Percentiles rank a stretch among this genome's conserved stretches.
Evolutionary conservation across 306 rosid species (phyloP).

Genomic region (Lupinus albus): DNA sequence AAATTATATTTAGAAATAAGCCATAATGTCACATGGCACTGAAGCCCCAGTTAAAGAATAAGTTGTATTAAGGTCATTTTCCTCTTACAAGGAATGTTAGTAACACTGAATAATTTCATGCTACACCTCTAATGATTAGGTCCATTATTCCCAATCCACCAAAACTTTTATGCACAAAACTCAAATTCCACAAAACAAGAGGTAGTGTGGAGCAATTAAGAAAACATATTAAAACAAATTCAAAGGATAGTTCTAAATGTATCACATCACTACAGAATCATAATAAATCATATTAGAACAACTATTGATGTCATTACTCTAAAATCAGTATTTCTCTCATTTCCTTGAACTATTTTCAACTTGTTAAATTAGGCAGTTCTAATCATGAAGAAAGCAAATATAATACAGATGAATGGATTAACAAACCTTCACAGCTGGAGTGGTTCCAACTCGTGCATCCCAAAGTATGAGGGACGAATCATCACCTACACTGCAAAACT

Average conservation of each 20-base stretch:
- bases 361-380: background rate
- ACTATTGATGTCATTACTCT: too few relatives aligned
- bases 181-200: conserved; percentile 9
- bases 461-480: conserved; percentile 94
- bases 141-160: conserved; percentile 9
- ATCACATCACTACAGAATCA: too few relatives aligned
- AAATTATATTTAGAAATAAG: conserved; percentile 19
- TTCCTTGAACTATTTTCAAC: too few relatives aligned
- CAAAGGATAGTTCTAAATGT: background rate
- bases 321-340: too few relatives aligned
- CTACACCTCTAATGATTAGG: conserved; percentile 17
- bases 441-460: conserved; percentile 86
- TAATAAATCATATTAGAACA: too few relatives aligned
- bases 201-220: background rate
- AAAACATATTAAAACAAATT: background rate
- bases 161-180: background rate
- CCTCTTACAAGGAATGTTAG: conserved; percentile 15
- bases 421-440: conserved; percentile 78
- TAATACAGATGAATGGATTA: conserved; percentile 28
- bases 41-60: conserved; percentile 8
- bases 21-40: conserved; percentile 21
- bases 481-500: conserved; percentile 99
- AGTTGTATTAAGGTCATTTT: conserved; percentile 17
- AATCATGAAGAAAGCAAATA: conserved; percentile 11
- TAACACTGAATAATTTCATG: background rate